Evolutionary conservation across 2,329 filamentous ascomycete genomes (phyloP), one percentile per base, ranked within the genome.

Genomic region (Hymenoscyphus repandus): DNA sequence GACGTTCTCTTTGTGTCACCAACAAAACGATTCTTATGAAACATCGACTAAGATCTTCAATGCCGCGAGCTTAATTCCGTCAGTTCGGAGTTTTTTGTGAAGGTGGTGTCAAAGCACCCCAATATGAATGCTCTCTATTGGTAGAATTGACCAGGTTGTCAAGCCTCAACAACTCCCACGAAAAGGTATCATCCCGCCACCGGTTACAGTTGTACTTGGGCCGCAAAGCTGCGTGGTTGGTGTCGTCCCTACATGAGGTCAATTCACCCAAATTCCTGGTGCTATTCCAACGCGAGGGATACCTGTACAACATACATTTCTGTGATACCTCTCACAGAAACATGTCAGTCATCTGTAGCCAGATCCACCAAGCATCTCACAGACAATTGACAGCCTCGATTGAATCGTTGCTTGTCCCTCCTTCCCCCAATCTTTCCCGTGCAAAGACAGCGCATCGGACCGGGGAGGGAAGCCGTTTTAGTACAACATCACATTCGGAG

Each of bases 321-420:
- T 27, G 22, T 30, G 22, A 7, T 27, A 27, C 22, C 22, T 27
- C 22, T 27, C 22, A 27, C 22, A 27, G 22, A 27, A 27, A 4
- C 22, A 27, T 27, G 22, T 27, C 22, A 27, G 22, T 45, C 30
- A 37, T 37, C 34, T 40, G 37, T 18, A 40, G 22, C 33, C 13
- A 33, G 31, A 49, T 49, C 46, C 10, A 43, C n/a, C 31, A 47
- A 17, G 37, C 34, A 41, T 47, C 45, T 41, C 37, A 49, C 46
- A 36, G 46, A 43, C 22, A 31, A 13, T 43, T 3, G 20, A 30
- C 12, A 13, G 27, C 22, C 40, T 43, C 40, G 20, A 43, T 43
- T 18, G 18, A 5, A 22, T 13, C 30, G 12, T 20, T 18, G 18
- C 11, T 18, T 13, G 12, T 13, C 20, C 12, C 22, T 40, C 38